Base-by-base conservation (phyloP, 2,329 filamentous ascomycete species). In the Colletotrichum lentis region DNA sequence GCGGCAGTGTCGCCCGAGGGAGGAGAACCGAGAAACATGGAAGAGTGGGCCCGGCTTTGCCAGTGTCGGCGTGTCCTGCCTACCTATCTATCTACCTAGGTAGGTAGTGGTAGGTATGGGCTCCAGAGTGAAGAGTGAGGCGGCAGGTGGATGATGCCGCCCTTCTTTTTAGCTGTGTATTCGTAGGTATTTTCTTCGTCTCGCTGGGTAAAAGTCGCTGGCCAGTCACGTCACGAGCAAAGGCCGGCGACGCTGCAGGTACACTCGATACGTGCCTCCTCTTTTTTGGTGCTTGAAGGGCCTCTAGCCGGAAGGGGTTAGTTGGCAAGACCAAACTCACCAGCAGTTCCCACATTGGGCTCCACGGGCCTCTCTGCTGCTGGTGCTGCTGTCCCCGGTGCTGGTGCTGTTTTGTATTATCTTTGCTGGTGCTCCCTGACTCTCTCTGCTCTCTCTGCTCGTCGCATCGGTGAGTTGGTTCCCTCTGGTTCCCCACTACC, bases 171-270 rank as follows among this genome's bases (percentile, higher is more conserved):
- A 35, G 8, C 31, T 10, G 31, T 11, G 8, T 35, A 10, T 35
- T 35, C 8, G 31, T 35, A 35, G 31, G 31, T 60, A 20, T 60
- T 55, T 59, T 39, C 31, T 44, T 37, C 57, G 57, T 50, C 47
- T 64, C 35, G 46, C 24, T 11, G 41, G 41, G 41, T 16, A 65
- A 8, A 56, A 50, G 44, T 39, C 59, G 16, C n/a, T 27, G 49
- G 35, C 56, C 66, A 69, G 55, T 69, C 55, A 56, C 44, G 53
- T 60, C 37, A 61, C 62, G 37, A 65, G 55, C 37, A 61, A 57
- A 66, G 66, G 53, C 63, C 44, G 56, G 62, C 62, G 49, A 37
- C 35, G 66, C 66, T 69, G 66, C 66, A 69, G 66, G 66, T 69
- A 69, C 66, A 44, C 55, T 66, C 49, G 39, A 31, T 44, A 50